These are phyloP conservation scores for Paecilomyces dactylethromorphus DNA, from an alignment of 2,329 filamentous ascomycete species.

Conservation along the genomic window DNA sequence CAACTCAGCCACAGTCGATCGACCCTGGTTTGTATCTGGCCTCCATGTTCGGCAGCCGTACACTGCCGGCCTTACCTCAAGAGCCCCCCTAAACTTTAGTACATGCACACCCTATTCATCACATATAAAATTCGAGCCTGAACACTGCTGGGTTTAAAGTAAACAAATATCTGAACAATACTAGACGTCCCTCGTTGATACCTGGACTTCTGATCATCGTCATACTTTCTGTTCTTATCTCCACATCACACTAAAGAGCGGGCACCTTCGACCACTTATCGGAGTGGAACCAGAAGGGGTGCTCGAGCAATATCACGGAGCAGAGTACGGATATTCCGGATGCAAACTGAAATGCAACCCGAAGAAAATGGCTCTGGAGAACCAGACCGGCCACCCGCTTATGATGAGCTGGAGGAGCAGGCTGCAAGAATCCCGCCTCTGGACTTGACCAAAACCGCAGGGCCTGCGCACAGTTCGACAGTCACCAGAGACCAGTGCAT, in stretches of 20 bases:
- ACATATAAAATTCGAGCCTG: neutral
- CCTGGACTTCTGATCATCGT: neutral
- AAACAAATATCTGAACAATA: neutral
- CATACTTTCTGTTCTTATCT: neutral
- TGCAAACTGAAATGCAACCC: neutral
- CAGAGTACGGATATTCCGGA: neutral
- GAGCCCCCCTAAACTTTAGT: neutral
- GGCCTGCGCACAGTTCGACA: neutral
- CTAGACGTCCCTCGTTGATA: neutral
- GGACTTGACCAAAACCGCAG: constrained; percentile 10
- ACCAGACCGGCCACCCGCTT: constrained; percentile 18
- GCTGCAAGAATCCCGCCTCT: constrained; percentile 17
- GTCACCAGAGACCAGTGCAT: constrained; percentile 47
- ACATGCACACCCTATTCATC: neutral
- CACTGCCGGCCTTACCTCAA: too few species aligned
- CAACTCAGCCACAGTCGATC: too few species aligned
- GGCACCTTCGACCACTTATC: neutral
- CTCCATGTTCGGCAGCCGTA: too few species aligned
- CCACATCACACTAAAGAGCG: neutral
- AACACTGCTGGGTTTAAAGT: neutral
- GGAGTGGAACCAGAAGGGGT: neutral
- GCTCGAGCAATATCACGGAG: neutral
- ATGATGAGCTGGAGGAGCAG: constrained; percentile 13
- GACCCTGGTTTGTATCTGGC: too few species aligned
- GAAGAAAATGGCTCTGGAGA: neutral